phyloP scores from a whole-genome alignment of 192 early-diverging fungal genomes.

The Coemansia sp. region DNA sequence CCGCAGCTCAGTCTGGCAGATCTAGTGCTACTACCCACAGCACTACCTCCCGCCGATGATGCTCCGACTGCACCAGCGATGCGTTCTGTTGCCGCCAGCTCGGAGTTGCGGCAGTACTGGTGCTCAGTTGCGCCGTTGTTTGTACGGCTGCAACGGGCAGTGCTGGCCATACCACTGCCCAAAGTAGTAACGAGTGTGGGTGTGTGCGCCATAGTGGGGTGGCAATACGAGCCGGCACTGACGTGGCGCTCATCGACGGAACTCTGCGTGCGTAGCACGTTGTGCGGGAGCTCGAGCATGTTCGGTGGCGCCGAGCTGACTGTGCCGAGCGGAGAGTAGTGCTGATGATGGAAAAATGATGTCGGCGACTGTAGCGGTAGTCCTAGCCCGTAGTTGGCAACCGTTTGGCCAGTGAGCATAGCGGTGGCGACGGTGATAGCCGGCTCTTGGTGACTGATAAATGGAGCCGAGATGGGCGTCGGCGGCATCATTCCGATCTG shows the following conservation, averaged over 20 bases:
- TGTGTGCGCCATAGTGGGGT: neutral
- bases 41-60: neutral
- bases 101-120: slow-evolving; percentile 55
- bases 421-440: neutral
- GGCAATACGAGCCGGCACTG: neutral
- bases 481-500: slow-evolving; percentile 22
- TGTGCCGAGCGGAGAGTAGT: slow-evolving; percentile 1
- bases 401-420: neutral
- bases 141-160: slow-evolving; percentile 17
- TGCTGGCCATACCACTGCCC: neutral
- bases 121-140: slow-evolving; percentile 51
- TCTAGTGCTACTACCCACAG: neutral
- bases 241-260: neutral
- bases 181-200: neutral
- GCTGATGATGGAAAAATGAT: slow-evolving; percentile 1
- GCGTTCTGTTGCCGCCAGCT: slow-evolving; percentile 30
- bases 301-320: slow-evolving; percentile 45
- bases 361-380: slow-evolving; percentile 11
- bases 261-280: slow-evolving; percentile 17
- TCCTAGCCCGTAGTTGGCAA: neutral
- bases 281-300: slow-evolving; percentile 39
- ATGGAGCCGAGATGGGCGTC: slow-evolving; percentile 37
- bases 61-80: neutral
- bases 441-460: neutral
- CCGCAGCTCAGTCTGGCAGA: neutral